Conservation (phyloP, 768 basidiomycete species). For the Panus rudis region DNA sequence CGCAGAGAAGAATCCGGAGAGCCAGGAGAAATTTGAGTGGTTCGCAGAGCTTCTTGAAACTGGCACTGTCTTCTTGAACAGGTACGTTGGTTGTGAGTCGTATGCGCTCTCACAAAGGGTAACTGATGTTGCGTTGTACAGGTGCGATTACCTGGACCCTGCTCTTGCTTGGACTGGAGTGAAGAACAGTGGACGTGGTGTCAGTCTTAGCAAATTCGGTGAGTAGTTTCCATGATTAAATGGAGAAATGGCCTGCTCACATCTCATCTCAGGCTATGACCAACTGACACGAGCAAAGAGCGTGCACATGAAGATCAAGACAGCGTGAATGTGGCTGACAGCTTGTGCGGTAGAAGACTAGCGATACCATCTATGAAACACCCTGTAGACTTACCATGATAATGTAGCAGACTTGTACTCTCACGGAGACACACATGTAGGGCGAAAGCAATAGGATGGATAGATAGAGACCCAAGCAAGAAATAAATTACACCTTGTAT, state of each 20-base stretch:
- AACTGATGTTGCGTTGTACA: conserved; percentile 17
- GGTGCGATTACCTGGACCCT: conserved; percentile 88
- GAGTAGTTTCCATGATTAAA: conserved; percentile 20
- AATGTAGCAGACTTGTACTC: neutral
- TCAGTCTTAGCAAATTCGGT: conserved; percentile 90
- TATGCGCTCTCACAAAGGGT: neutral
- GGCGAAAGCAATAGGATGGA: conserved; percentile 80
- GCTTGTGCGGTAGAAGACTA: neutral
- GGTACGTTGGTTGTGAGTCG: conserved; percentile 31
- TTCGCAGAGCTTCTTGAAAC: conserved; percentile 71
- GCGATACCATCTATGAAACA: neutral
- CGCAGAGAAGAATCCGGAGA: conserved; percentile 48
- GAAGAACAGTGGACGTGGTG: conserved; percentile 87
- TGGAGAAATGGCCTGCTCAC: neutral
- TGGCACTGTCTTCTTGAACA: conserved; percentile 92
- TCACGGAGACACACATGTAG: no score
- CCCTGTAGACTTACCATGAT: neutral
- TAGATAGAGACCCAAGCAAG: conserved; percentile 46
- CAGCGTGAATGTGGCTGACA: conserved; percentile 13
- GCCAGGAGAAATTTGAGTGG: conserved; percentile 58
- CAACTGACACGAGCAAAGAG: conserved; percentile 78
- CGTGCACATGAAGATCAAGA: conserved; percentile 78
- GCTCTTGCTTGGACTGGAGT: conserved; percentile 93
- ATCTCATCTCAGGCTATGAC: conserved; percentile 56
- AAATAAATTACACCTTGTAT: conserved; percentile 67